phyloP scores from a whole-genome alignment of 345 rosid species.

The Iberis pinnata region DNA sequence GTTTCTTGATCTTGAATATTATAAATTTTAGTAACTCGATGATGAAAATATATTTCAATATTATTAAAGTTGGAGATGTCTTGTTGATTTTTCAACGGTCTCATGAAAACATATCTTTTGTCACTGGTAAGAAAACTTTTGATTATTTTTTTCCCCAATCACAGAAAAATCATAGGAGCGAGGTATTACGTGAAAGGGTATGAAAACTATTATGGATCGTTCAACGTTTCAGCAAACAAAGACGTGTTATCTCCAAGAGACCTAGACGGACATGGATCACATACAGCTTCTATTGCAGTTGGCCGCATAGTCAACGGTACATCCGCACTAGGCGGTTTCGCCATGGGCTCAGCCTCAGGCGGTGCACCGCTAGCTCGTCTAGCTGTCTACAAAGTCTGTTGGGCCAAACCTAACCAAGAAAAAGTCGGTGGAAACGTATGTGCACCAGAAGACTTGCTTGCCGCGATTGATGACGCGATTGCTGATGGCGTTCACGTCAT shows the following conservation, averaged over 20 bases:
- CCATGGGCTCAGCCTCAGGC: conserved; percentile 57
- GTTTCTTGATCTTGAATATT: too few species aligned
- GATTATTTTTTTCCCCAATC: neutral
- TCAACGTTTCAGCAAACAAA: conserved; percentile 42
- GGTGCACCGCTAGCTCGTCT: conserved; percentile 76
- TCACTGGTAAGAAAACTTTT: too few species aligned
- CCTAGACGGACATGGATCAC: conserved; percentile 78
- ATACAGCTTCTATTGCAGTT: conserved; percentile 65
- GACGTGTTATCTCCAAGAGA: conserved; percentile 75
- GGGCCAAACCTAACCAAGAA: conserved; percentile 51
- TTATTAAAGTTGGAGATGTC: neutral
- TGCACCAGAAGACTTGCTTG: conserved; percentile 59
- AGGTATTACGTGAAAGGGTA: conserved; percentile 59
- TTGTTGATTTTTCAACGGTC: too few species aligned
- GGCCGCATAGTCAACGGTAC: conserved; percentile 43
- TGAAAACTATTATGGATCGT: conserved; percentile 32
- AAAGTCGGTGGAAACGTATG: conserved; percentile 48
- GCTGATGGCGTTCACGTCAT: conserved; percentile 66
- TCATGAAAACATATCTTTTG: too few species aligned
- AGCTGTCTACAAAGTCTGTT: conserved; percentile 76
- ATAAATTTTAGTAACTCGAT: too few species aligned
- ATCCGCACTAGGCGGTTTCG: conserved; percentile 58
- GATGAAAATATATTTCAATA: neutral
- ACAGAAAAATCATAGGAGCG: conserved; percentile 80
- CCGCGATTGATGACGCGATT: conserved; percentile 76